Evolutionary conservation across 345 rosid species (phyloP), one percentile per base, ranked within the genome.

Genomic region (Capsella bursapastoris): DNA sequence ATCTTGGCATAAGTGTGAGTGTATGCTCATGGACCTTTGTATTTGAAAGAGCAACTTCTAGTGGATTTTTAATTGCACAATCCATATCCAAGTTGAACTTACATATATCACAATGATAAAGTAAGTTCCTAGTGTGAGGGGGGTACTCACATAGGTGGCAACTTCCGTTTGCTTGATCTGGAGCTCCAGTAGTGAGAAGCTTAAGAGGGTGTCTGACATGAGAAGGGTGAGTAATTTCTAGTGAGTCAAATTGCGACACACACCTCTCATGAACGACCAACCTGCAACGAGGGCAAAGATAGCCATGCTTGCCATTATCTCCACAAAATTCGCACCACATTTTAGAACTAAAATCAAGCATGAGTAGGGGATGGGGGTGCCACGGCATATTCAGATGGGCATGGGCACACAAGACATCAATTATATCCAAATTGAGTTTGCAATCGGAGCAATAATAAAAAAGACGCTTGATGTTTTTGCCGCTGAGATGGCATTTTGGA

Each of bases 1-100:
- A 14, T 38, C 6, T 70, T 35, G 63, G 62, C 1, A 57, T 10
- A 35, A 79, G 41, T 6, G 35, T 74, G 32, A 74, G 50, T 15
- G 78, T 53, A 55, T 74, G 79, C n/a, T 70, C 72, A 57, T 77
- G 80, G 40, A 31, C 55, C 62, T 59, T 67, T 3, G 31, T 3
- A 16, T 51, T 43, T 7, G 51, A 68, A 38, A 59, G 53, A 28
- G 16, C 0, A 22, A 31, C 9, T 13, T 0, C 13, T n/a, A 18
- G 3, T 28, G 10, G 16, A 18, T 32, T 3, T 8, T 29, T 1
- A 0, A 15, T 7, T 11, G 12, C 74, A 59, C 69, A 60, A 18
- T 0, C 1, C 6, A 49, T 0, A 60, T 68, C 56, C 47, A 75
- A 22, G 29, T 32, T 67, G 56, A 75, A 60, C 38, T 50, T 48